phyloP scores from a whole-genome alignment of 768 basidiomycete genomes.

The Porphyrellus cyaneotinctus region DNA sequence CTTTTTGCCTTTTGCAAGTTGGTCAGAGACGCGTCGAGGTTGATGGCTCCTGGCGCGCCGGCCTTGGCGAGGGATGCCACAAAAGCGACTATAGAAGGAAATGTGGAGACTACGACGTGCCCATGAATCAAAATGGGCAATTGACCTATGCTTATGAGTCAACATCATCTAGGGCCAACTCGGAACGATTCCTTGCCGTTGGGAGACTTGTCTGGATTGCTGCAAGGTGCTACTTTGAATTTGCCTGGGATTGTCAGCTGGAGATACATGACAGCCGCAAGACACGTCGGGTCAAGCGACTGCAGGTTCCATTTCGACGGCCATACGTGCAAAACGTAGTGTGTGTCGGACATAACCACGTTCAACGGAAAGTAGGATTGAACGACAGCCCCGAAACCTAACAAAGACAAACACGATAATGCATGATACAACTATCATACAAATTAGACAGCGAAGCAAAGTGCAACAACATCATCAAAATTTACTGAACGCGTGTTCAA shows the following conservation, averaged over 20 bases:
- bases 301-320: conserved; percentile 60
- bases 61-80: conserved; percentile 46
- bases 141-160: conserved; percentile 46
- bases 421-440: background rate
- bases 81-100: conserved; percentile 64
- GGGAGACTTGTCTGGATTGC: conserved; percentile 69
- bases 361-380: background rate
- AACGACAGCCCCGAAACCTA: conserved; percentile 4
- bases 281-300: conserved; percentile 63
- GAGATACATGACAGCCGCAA: conserved; percentile 63
- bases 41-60: conserved; percentile 28
- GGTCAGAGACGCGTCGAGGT: conserved; percentile 49
- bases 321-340: conserved; percentile 57
- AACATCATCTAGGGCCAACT: background rate
- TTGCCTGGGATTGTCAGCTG: conserved; percentile 67
- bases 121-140: conserved; percentile 69
- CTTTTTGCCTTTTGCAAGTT: conserved; percentile 48
- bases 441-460: too few species aligned
- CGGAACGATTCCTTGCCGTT: conserved; percentile 45
- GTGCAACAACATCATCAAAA: too few species aligned
- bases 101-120: conserved; percentile 44
- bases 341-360: conserved; percentile 22
- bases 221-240: conserved; percentile 58
- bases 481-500: background rate
- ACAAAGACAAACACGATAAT: conserved; percentile 15